These are phyloP conservation scores for Stygiomarasmius scandens DNA, from an alignment of 1,284 basidiomycete species.

Conservation along the genomic window DNA sequence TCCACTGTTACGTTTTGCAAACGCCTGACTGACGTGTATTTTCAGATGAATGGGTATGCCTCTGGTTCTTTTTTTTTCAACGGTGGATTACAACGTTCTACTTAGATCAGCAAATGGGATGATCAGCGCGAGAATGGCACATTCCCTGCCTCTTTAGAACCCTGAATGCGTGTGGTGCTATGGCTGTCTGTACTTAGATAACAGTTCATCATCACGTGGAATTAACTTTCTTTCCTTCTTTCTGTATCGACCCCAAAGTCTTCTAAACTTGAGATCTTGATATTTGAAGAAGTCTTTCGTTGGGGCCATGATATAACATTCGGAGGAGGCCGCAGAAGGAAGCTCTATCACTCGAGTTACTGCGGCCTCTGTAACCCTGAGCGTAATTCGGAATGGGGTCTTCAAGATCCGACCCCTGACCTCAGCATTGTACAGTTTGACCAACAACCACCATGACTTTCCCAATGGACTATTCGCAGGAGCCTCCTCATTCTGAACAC, in stretches of 20 bases:
- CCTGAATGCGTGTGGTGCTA: conserved; percentile 34
- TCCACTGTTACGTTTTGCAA: conserved; percentile 25
- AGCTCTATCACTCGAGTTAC: too few species aligned
- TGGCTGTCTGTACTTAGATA: conserved; percentile 10
- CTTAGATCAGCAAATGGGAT: conserved; percentile 83
- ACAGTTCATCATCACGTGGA: not conserved
- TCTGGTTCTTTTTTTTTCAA: not conserved
- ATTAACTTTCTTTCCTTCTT: not conserved
- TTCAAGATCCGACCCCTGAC: conserved; percentile 6
- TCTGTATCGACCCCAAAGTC: too few species aligned
- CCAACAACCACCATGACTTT: conserved; percentile 1
- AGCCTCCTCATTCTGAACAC: conserved; percentile 48
- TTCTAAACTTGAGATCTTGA: too few species aligned
- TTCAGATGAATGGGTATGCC: conserved; percentile 79
- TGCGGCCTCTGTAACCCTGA: too few species aligned
- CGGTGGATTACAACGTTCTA: conserved; percentile 9
- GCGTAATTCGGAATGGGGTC: too few species aligned
- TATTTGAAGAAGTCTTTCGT: too few species aligned
- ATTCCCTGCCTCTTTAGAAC: conserved; percentile 90
- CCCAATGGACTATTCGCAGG: conserved; percentile 44
- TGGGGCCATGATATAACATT: too few species aligned
- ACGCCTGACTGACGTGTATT: conserved; percentile 7
- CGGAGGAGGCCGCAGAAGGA: too few species aligned
- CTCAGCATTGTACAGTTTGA: not conserved
- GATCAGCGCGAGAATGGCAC: conserved; percentile 91